Evolutionary conservation across 78 protist genomes (phyloP).

Genomic region (Dictyostelium capitatum): DNA sequence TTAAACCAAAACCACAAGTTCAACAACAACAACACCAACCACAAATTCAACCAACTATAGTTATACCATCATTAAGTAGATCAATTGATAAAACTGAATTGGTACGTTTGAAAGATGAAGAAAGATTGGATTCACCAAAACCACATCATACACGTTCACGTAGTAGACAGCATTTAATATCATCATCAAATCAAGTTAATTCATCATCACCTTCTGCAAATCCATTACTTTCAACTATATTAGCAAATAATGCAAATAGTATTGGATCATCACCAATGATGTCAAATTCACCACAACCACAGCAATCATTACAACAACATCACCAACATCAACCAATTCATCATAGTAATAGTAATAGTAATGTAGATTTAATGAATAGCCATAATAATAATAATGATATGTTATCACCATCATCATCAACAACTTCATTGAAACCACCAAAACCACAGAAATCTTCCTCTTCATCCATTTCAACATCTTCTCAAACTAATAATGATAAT

Average conservation of each 20-base stretch:
- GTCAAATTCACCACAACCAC: not conserved
- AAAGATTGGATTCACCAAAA: conserved; percentile 56
- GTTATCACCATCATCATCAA: not conserved
- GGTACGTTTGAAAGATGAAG: conserved; percentile 18
- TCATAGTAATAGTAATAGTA: not conserved
- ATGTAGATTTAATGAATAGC: not conserved
- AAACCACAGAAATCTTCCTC: too few relatives aligned
- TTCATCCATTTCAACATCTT: too few relatives aligned
- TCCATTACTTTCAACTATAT: not conserved
- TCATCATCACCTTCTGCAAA: not conserved
- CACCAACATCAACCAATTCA: not conserved
- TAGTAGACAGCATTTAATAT: conserved; percentile 54
- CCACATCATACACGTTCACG: conserved; percentile 66
- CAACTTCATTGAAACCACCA: not conserved
- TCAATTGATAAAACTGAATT: not conserved
- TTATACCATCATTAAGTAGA: conserved; percentile 5
- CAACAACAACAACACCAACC: not conserved
- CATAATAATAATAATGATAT: not conserved
- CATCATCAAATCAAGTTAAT: conserved; percentile 40
- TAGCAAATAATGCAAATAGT: not conserved
- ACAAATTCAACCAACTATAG: not conserved
- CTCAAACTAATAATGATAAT: too few relatives aligned
- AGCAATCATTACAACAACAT: not conserved
- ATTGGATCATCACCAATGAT: not conserved
- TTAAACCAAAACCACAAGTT: conserved; percentile 12